Percentiles rank a stretch among this genome's conserved stretches.
phyloP scores from a whole-genome alignment of 2,329 filamentous ascomycete genomes.

The Lojkania enalia region DNA sequence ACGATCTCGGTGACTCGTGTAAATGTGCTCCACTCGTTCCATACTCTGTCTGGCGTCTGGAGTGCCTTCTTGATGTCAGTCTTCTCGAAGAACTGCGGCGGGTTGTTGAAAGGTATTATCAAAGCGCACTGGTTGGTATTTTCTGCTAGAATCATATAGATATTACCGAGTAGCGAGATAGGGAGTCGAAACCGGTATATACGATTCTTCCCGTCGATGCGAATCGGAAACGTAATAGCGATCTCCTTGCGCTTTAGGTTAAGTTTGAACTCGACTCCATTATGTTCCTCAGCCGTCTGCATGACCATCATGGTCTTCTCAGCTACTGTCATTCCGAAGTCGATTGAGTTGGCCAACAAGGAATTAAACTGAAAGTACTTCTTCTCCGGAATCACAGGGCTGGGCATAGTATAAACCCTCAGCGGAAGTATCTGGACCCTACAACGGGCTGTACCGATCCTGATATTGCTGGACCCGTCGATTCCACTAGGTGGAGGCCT shows the following conservation, averaged over 20 bases:
- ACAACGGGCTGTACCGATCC: too few species aligned
- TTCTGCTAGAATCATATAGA: slow-evolving; percentile 34
- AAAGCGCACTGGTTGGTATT: slow-evolving; percentile 16
- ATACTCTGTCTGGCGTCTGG: slow-evolving; percentile 43
- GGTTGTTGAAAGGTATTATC: slow-evolving; percentile 39
- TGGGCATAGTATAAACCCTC: slow-evolving; percentile 16
- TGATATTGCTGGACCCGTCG: too few species aligned
- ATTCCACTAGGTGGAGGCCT: too few species aligned
- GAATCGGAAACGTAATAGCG: slow-evolving; percentile 50
- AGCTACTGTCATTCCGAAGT: slow-evolving; percentile 64
- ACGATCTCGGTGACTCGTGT: slow-evolving; percentile 66
- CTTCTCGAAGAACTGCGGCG: slow-evolving; percentile 52
- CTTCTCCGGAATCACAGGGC: slow-evolving; percentile 27
- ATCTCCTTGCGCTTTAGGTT: slow-evolving; percentile 52
- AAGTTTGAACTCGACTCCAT: slow-evolving; percentile 42
- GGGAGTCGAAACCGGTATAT: slow-evolving; percentile 51
- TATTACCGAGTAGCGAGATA: slow-evolving; percentile 49
- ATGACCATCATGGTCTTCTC: slow-evolving; percentile 63
- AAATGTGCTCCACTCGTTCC: slow-evolving; percentile 63
- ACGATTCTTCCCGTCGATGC: slow-evolving; percentile 14
- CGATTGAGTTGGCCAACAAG: slow-evolving; percentile 50
- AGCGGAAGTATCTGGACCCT: slow-evolving; percentile 10
- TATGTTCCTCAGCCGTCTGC: slow-evolving; percentile 47
- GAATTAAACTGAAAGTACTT: slow-evolving; percentile 30
- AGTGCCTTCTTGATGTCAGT: slow-evolving; percentile 46